Conservation (phyloP, 441 rosid genomes). For the Lepidium campestre region DNA sequence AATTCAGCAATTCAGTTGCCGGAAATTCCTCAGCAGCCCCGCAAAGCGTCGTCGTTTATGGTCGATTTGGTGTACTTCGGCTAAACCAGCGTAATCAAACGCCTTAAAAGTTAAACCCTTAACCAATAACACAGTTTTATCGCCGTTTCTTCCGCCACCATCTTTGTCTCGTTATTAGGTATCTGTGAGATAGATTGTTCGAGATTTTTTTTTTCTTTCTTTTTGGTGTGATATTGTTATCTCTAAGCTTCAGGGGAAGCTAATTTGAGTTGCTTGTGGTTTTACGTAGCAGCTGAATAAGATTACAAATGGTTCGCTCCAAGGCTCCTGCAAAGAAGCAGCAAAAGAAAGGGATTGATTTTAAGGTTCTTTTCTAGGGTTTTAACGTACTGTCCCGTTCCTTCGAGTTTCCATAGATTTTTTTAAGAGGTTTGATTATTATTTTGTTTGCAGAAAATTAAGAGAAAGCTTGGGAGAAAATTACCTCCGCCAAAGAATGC, state of each 20-base stretch:
- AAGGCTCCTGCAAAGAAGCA: constrained; percentile 65
- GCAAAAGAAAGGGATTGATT: constrained; percentile 72
- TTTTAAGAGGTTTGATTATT: neutral
- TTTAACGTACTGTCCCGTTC: neutral
- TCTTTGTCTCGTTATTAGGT: constrained; percentile 14
- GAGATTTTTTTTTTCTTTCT: too few relatives aligned
- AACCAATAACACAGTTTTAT: neutral
- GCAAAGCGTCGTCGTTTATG: neutral
- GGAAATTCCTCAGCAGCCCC: neutral
- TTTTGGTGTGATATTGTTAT: neutral
- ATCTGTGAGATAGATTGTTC: neutral
- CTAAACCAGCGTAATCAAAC: constrained; percentile 3
- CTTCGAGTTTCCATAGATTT: neutral
- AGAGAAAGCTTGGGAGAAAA: constrained; percentile 83
- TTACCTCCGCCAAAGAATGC: constrained; percentile 91
- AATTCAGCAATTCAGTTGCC: neutral
- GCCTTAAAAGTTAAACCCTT: neutral
- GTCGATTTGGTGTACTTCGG: neutral
- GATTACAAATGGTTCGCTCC: constrained; percentile 39
- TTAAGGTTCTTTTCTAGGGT: constrained; percentile 37
- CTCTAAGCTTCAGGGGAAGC: neutral
- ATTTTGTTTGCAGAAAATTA: constrained; percentile 58
- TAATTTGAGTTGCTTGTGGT: neutral
- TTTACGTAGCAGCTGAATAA: neutral
- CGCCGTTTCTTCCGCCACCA: constrained; percentile 14